phyloP scores from a whole-genome alignment of 306 rosid genomes.

The Pyrus betulifolia region DNA sequence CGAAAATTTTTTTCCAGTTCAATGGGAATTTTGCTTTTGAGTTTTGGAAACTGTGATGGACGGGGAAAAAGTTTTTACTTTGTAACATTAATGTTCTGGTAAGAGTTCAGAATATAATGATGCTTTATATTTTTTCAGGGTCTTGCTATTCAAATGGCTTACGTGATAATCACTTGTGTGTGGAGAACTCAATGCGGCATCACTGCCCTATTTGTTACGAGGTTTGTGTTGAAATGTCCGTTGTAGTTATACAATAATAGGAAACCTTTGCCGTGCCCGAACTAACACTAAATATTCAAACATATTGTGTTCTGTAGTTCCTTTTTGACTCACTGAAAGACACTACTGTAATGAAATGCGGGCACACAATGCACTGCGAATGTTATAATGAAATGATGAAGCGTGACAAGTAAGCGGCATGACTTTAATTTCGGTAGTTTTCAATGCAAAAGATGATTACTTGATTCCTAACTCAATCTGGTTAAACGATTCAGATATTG shows the following conservation, averaged over 20 bases:
- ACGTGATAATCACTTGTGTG: conserved; percentile 77
- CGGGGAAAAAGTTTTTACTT: neutral
- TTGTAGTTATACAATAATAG: neutral
- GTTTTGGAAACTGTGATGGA: neutral
- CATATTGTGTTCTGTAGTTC: conserved; percentile 39
- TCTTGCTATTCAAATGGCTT: conserved; percentile 69
- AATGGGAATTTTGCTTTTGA: neutral
- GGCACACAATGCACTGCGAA: conserved; percentile 90
- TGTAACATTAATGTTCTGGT: neutral
- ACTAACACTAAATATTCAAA: neutral
- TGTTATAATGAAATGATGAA: conserved; percentile 74
- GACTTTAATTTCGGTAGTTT: neutral
- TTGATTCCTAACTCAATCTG: conserved; percentile 14
- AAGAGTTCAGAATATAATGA: neutral
- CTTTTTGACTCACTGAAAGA: conserved; percentile 83
- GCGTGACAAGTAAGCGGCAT: conserved; percentile 56
- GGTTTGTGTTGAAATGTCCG: conserved; percentile 36
- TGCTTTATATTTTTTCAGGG: conserved; percentile 36
- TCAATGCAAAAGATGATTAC: neutral
- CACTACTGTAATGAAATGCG: conserved; percentile 83
- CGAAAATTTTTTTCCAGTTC: neutral
- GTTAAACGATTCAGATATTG: conserved; percentile 45
- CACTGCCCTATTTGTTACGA: conserved; percentile 97
- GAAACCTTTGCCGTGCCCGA: neutral
- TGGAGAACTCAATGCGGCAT: conserved; percentile 96